These are phyloP conservation scores for Citrus trifoliata DNA, from an alignment of 345 rosid genomes.

Conservation along the genomic window DNA sequence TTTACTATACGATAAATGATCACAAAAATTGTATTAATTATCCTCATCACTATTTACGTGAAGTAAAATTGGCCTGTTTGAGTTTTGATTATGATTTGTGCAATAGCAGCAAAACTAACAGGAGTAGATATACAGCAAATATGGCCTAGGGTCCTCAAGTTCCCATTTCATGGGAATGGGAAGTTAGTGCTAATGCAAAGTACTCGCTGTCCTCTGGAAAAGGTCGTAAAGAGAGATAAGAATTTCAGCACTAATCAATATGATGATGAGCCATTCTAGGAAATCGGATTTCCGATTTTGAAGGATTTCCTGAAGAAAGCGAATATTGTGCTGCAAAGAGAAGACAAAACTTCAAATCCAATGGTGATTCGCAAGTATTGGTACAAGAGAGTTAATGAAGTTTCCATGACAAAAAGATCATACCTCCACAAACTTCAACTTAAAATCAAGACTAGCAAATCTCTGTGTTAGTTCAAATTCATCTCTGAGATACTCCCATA, in stretches of 20 bases:
- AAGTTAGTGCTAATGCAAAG: slow-evolving; percentile 9
- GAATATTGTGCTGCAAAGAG: slow-evolving; percentile 79
- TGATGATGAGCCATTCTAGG: slow-evolving; percentile 91
- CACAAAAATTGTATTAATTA: background rate
- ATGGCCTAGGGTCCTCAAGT: background rate
- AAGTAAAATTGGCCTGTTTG: background rate
- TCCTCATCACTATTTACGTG: slow-evolving; percentile 4
- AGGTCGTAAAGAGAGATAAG: slow-evolving; percentile 63
- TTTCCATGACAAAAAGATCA: background rate
- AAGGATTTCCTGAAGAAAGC: slow-evolving; percentile 92
- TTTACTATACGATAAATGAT: background rate
- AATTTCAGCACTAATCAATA: slow-evolving; percentile 78
- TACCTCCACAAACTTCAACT: slow-evolving; percentile 95
- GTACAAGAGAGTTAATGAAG: background rate
- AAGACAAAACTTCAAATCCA: background rate
- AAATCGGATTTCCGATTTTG: slow-evolving; percentile 95
- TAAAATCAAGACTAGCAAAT: slow-evolving; percentile 89
- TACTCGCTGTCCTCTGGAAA: slow-evolving; percentile 30
- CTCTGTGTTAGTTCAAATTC: slow-evolving; percentile 90
- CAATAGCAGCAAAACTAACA: background rate
- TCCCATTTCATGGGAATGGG: background rate
- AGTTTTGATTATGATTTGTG: background rate
- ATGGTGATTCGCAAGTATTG: background rate
- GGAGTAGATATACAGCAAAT: background rate
- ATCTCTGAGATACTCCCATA: slow-evolving; percentile 93